A percentile compares a stretch with the other conserved stretches of the same genome.
These are phyloP conservation scores for Cystoisospora suis DNA, from an alignment of 169 alveolate species.

Conservation along the genomic window DNA sequence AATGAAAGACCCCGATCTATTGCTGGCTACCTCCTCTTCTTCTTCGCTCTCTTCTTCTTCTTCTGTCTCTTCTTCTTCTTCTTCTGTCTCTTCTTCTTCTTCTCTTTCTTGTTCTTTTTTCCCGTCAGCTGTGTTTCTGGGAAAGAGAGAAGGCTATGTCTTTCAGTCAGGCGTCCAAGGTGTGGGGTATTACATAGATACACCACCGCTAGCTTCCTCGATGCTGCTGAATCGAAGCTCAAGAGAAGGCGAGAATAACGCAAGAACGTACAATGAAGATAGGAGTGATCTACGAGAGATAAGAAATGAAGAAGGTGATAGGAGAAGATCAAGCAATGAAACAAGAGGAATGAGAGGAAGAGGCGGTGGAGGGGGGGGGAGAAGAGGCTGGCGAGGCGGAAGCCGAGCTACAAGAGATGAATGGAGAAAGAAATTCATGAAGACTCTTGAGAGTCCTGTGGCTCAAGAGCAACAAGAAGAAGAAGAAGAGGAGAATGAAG, in stretches of 20 bases:
- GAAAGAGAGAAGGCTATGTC: background rate
- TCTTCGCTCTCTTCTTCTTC: background rate
- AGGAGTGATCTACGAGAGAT: background rate
- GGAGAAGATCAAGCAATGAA: too few species aligned
- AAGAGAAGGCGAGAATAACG: background rate
- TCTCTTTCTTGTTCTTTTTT: background rate
- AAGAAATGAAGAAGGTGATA: background rate
- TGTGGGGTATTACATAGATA: background rate
- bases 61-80: background rate
- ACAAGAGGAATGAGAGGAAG: background rate
- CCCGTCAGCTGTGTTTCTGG: background rate
- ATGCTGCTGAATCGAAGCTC: background rate
- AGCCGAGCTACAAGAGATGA: background rate
- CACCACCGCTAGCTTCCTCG: background rate
- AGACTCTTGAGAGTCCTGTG: background rate
- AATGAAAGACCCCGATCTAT: too few species aligned
- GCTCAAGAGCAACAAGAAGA: background rate
- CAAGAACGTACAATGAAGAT: background rate
- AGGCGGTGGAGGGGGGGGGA: conserved; percentile 11
- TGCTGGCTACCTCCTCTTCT: too few species aligned
- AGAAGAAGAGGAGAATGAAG: background rate
- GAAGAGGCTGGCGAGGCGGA: background rate
- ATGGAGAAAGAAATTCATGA: background rate
- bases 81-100: background rate
- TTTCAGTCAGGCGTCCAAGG: background rate